Base-by-base conservation (phyloP, 2,329 filamentous ascomycete species). In the Penicillium sp. region DNA sequence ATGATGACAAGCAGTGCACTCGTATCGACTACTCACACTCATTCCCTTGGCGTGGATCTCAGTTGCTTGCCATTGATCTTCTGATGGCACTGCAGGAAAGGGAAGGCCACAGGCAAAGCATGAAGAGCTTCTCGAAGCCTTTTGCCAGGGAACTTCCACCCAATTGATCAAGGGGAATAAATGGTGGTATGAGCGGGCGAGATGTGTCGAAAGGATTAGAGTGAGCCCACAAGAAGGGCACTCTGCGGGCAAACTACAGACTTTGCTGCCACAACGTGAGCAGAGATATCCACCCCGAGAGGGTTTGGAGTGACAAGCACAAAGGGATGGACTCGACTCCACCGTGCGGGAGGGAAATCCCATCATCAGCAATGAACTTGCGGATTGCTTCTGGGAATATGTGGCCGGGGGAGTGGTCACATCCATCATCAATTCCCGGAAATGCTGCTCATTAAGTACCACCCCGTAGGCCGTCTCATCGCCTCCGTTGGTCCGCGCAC, bases 161-260 rank as follows among this genome's bases (percentile, higher is more conserved):
- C 90, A 98, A 59, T 93, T 95, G 20, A 82, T 76, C 14, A 98
- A 71, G 0, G 89, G 88, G 57, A 95, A 95, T 1, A 95, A 72
- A 60, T 95, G 88, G 61, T 95, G 88, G 57, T 95, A 95, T 0
- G 85, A 92, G n/a, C 88, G 76, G 3, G 88, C 89, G 42, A 95
- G 70, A 67, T 95, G 89, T 0, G 92, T 98, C 1, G 87, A 95
- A 2, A 96, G 75, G 46, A 98, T 94, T 23, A 98, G 77, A 0
- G 90, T 96, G 33, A 98, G 76, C 11, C 86, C 82, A 64, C 92
- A 98, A 16, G 83, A 81, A 0, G 92, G 90, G 58, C 92, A 98
- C 58, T 94, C 89, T 23, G 87, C 80, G 0, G 92, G 92, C 25
- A 98, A 70, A 33, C 80, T 78, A 71, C 92, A 98, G 26, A 98